Evolutionary conservation across 1,284 basidiomycete species (phyloP), one percentile per base, ranked within the genome.

Genomic region (Cryptococcus sp.): DNA sequence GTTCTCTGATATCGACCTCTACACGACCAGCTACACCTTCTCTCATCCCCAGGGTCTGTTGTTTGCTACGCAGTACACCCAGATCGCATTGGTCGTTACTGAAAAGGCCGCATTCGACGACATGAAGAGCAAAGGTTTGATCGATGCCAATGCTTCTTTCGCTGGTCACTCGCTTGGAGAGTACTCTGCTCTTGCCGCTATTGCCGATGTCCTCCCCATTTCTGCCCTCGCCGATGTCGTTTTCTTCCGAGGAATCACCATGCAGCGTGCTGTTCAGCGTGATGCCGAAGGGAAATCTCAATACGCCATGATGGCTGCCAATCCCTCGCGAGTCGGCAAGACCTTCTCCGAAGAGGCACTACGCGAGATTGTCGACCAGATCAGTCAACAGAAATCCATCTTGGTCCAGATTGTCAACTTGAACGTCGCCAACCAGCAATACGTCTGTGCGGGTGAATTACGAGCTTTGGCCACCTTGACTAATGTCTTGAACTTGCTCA

Each of bases 231-330:
- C 94, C 64, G 93, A 98, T 65, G 90, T 98, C 68, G 94, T 98
- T 41, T 98, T 98, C 82, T 98, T 97, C 77, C 91, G 96, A 76
- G 94, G 94, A 72, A 94, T 98, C 69, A 98, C 94, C 46, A 98
- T 98, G 94, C 93, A 97, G 72, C 89, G 92, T 43, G 93, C 93
- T 19, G 93, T 97, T 55, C 89, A 96, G 75, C 89, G 94, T 45
- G 94, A 98, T 69, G 80, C 86, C 2, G 80, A 88, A 54, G 93
- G 93, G 70, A 84, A 94, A 48, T 93, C 90, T 31, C 91, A 94
- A 75, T 98, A 98, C 69, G 93, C 91, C 18, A 98, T 98, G 96
- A 93, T 92, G 76, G 94, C 94, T 16, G 88, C 97, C 69, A 98
- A 98, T 76, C 96, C 96, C 1, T 87, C 90, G 64, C 86, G 94